Percentiles rank a stretch among this genome's conserved stretches.
Evolutionary conservation across 176 grass and related monocot species (phyloP).

Genomic region (Cymbopogon citratus): DNA sequence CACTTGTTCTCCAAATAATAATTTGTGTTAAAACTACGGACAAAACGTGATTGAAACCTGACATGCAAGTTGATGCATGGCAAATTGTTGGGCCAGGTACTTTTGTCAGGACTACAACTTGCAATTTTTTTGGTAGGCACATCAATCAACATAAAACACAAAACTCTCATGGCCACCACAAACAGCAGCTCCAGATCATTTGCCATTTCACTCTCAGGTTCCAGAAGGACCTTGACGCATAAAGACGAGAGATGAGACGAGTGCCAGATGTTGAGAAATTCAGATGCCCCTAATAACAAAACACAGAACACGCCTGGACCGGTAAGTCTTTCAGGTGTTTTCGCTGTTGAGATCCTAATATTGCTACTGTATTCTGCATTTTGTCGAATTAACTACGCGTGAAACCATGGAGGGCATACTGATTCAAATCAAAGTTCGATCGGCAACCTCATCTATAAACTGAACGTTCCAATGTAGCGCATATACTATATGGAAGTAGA

Average conservation of each 20-base stretch:
- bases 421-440: constrained; percentile 3
- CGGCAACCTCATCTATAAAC: not conserved
- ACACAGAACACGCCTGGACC: not conserved
- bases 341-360: not conserved
- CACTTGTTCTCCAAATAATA: constrained; percentile 30
- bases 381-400: not conserved
- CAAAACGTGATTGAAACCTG: constrained; percentile 40
- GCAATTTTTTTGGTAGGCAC: constrained; percentile 2
- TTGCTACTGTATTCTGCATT: not conserved
- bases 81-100: constrained; percentile 8
- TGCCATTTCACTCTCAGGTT: constrained; percentile 17
- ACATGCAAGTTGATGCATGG: constrained; percentile 32
- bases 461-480: not conserved
- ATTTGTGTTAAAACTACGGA: not conserved
- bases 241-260: not conserved
- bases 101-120: constrained; percentile 22
- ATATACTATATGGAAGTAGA: not conserved
- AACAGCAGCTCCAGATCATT: not conserved
- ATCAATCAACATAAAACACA: constrained; percentile 1
- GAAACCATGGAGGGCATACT: not conserved
- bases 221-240: constrained; percentile 1
- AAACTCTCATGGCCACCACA: constrained; percentile 6
- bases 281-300: not conserved
- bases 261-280: not conserved
- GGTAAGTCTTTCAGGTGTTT: not conserved